phyloP scores from a whole-genome alignment of 352 stramenopile genomes.

The Phytophthora rubi region DNA sequence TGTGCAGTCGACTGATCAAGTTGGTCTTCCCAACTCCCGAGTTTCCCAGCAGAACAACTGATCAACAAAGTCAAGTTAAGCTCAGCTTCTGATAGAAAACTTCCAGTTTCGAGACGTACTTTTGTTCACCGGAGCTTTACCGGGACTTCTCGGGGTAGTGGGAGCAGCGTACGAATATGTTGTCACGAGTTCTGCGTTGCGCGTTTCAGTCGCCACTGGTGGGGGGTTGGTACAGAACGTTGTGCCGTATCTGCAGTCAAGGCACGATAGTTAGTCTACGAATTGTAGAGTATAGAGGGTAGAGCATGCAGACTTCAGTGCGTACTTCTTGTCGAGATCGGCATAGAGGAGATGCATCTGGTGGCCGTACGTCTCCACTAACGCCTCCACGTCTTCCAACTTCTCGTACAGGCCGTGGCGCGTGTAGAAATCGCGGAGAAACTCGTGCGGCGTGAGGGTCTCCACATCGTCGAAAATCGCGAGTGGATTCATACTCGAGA shows the following conservation, averaged over 20 bases:
- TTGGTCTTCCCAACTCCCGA: constrained; percentile 89
- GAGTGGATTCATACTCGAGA: constrained; percentile 63
- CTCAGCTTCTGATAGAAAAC: not conserved
- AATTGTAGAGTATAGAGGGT: not conserved
- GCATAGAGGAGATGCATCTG: constrained; percentile 63
- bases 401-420: constrained; percentile 66
- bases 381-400: constrained; percentile 68
- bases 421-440: constrained; percentile 81
- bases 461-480: constrained; percentile 59
- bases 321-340: constrained; percentile 77
- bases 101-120: constrained; percentile 40
- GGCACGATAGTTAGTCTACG: not conserved
- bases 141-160: constrained; percentile 38
- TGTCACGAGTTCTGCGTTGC: constrained; percentile 35
- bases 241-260: constrained; percentile 61
- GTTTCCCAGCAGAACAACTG: constrained; percentile 85
- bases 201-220: constrained; percentile 45
- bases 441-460: constrained; percentile 61
- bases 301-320: not conserved
- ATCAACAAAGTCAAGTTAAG: constrained; percentile 4
- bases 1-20: constrained; percentile 79
- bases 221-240: constrained; percentile 59
- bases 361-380: constrained; percentile 59
- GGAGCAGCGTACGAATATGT: constrained; percentile 7
- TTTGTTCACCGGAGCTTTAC: constrained; percentile 69